Evolutionary conservation across 1,284 basidiomycete genomes (phyloP).

Genomic region (Tranzscheliella williamsii): DNA sequence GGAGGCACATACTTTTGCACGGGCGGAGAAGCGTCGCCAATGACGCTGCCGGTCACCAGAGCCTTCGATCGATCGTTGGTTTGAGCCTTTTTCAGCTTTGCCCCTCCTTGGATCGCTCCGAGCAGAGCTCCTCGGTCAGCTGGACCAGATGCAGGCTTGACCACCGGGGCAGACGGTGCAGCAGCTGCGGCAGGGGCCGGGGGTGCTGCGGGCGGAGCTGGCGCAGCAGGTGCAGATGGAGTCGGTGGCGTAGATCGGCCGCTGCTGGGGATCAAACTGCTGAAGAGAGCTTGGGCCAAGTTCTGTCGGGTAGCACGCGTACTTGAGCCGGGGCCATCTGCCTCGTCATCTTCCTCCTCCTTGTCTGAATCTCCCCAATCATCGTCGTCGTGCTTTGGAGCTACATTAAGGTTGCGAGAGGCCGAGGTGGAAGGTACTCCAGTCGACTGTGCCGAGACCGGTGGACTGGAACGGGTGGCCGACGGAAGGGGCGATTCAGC

Average conservation of each 20-base stretch:
- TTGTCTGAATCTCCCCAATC: constrained; percentile 57
- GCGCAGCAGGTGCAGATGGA: constrained; percentile 59
- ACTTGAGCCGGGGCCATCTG: constrained; percentile 51
- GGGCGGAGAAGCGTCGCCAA: constrained; percentile 76
- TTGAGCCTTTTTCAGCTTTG: constrained; percentile 73
- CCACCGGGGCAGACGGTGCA: constrained; percentile 38
- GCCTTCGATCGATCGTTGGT: constrained; percentile 83
- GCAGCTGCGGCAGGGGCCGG: constrained; percentile 56
- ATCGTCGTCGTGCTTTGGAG: constrained; percentile 55
- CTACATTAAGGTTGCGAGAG: constrained; percentile 35
- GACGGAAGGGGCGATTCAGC: constrained; percentile 28
- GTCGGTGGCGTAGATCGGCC: constrained; percentile 44
- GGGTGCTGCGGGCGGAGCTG: constrained; percentile 30
- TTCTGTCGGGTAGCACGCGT: constrained; percentile 57
- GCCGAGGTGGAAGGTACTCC: constrained; percentile 8
- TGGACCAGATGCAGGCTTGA: constrained; percentile 59
- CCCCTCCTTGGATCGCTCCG: constrained; percentile 79
- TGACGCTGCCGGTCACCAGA: constrained; percentile 72
- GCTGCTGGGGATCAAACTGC: constrained; percentile 50
- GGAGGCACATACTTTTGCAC: constrained; percentile 62
- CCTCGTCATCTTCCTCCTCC: constrained; percentile 56
- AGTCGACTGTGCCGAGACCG: constrained; percentile 38
- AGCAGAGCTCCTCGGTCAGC: constrained; percentile 74
- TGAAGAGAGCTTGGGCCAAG: constrained; percentile 57
- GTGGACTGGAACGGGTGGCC: constrained; percentile 32